Conservation (phyloP, 1,284 basidiomycete genomes). For the Naganishia liquefaciens region DNA sequence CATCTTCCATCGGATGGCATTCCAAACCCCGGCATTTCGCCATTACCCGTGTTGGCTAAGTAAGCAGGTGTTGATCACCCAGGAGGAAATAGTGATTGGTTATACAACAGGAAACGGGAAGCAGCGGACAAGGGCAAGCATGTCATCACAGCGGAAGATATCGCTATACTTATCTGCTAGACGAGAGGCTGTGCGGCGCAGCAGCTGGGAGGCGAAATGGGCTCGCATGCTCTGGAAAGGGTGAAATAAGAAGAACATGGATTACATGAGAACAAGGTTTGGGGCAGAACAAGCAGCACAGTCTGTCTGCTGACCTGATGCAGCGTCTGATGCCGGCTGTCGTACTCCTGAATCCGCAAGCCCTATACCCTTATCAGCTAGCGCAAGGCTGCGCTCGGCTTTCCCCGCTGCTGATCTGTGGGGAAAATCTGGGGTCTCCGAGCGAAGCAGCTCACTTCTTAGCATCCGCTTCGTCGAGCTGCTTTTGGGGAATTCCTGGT, state of each 20-base stretch:
- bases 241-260: too few relatives aligned
- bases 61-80: too few relatives aligned
- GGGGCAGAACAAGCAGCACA: neutral
- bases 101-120: neutral
- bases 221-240: too few relatives aligned
- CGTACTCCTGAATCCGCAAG: neutral
- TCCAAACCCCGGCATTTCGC: conserved; percentile 14
- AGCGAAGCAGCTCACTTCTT: neutral
- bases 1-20: neutral
- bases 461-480: neutral
- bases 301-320: conserved; percentile 1
- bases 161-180: neutral
- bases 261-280: too few relatives aligned
- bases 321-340: too few relatives aligned
- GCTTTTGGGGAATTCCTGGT: too few relatives aligned
- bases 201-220: too few relatives aligned
- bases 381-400: neutral
- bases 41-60: conserved; percentile 5
- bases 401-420: too few relatives aligned
- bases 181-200: neutral
- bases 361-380: conserved; percentile 8
- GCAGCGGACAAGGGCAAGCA: neutral
- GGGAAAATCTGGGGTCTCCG: too few relatives aligned
- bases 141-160: neutral
- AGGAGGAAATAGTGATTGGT: neutral